phyloP scores from a whole-genome alignment of 306 rosid species.

The Glycine latifolia region DNA sequence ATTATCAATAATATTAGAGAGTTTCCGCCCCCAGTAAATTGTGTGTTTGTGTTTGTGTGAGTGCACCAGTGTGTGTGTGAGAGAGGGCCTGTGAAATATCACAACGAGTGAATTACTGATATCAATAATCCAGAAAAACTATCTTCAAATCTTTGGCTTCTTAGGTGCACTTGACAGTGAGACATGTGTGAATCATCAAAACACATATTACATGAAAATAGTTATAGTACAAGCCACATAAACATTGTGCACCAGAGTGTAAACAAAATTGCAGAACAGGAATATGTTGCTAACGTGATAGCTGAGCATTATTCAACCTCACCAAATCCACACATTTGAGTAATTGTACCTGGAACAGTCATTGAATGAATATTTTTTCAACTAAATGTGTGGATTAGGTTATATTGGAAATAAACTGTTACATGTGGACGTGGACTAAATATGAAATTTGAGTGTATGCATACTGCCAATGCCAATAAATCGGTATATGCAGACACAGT shows the following conservation, averaged over 20 bases:
- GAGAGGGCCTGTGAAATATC: too few relatives aligned
- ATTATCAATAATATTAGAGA: too few relatives aligned
- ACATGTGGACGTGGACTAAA: too few relatives aligned
- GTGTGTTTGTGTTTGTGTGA: too few relatives aligned
- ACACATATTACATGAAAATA: not conserved
- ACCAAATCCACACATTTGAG: slow-evolving; percentile 53
- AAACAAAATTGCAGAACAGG: slow-evolving; percentile 45
- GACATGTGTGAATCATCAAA: not conserved
- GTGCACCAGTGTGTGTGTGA: too few relatives aligned
- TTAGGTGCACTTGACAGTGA: not conserved
- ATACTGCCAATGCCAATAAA: not conserved
- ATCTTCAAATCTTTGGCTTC: not conserved
- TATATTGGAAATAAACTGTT: not conserved
- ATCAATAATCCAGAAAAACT: not conserved
- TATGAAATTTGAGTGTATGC: too few relatives aligned
- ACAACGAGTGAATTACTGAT: too few relatives aligned
- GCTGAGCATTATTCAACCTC: slow-evolving; percentile 49
- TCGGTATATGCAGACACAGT: too few relatives aligned
- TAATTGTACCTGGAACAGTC: slow-evolving; percentile 45
- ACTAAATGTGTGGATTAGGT: not conserved
- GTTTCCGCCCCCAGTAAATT: too few relatives aligned
- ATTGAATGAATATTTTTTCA: not conserved
- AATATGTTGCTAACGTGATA: slow-evolving; percentile 53
- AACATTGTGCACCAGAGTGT: slow-evolving; percentile 51
- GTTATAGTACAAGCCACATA: slow-evolving; percentile 47